Percentiles rank a stretch among this genome's conserved stretches.
phyloP scores from a whole-genome alignment of 2,329 filamentous ascomycete genomes.

The Colletotrichum tabaci region DNA sequence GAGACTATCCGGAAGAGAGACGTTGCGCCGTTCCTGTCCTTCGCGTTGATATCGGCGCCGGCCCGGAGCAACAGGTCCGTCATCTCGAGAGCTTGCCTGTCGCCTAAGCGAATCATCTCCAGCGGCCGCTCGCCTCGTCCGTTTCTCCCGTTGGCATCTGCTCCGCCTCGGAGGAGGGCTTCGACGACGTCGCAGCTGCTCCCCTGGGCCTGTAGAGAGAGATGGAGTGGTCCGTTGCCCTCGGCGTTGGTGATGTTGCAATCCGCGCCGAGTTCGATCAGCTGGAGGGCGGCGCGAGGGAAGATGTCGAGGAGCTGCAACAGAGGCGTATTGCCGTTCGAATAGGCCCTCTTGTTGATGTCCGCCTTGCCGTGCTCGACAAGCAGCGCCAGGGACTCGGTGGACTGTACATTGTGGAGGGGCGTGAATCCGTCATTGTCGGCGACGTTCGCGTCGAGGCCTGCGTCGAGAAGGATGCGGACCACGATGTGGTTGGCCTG shows the following conservation, averaged over 20 bases:
- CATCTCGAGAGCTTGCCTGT: not conserved
- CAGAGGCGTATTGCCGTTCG: slow-evolving; percentile 46
- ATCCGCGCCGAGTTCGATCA: slow-evolving; percentile 43
- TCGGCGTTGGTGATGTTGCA: slow-evolving; percentile 40
- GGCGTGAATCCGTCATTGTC: slow-evolving; percentile 34
- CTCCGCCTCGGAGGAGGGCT: slow-evolving; percentile 42
- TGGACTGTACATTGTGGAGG: slow-evolving; percentile 31
- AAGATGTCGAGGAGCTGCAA: slow-evolving; percentile 10
- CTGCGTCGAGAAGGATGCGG: slow-evolving; percentile 44
- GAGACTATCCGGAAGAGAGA: slow-evolving; percentile 38
- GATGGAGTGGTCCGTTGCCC: slow-evolving; percentile 46
- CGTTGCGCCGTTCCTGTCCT: slow-evolving; percentile 41
- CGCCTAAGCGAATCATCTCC: not conserved
- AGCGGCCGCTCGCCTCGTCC: slow-evolving; percentile 42
- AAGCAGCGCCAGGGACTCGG: slow-evolving; percentile 44
- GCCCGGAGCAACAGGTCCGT: slow-evolving; percentile 40
- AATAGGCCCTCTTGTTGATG: slow-evolving; percentile 43
- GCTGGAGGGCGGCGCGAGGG: slow-evolving; percentile 4
- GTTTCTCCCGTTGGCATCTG: slow-evolving; percentile 45
- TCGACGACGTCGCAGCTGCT: slow-evolving; percentile 3
- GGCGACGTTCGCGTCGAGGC: slow-evolving; percentile 45
- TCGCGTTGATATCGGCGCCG: slow-evolving; percentile 45
- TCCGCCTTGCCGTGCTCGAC: slow-evolving; percentile 45
- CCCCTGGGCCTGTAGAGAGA: slow-evolving; percentile 3
- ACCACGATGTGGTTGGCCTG: slow-evolving; percentile 20